These are phyloP conservation scores for Wallacemonas collosoma DNA, from an alignment of 208 protist species.

Conservation along the genomic window DNA sequence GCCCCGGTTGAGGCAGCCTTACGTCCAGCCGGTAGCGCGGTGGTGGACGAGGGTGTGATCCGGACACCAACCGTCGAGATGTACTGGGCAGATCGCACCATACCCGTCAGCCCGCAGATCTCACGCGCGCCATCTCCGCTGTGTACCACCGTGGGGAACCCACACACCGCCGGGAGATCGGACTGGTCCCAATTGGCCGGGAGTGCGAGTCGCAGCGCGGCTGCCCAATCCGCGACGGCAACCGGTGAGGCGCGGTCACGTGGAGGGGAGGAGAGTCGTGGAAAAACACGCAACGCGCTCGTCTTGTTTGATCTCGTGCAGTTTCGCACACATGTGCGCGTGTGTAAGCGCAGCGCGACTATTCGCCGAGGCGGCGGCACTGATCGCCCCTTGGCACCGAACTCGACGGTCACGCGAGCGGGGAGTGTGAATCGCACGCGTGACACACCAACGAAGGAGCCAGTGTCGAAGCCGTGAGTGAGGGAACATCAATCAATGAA, in stretches of 20 bases:
- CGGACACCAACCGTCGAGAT: conserved; percentile 67
- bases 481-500: conserved; percentile 3
- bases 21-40: conserved; percentile 23
- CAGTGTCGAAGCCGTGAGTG: background rate
- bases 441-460: background rate
- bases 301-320: conserved; percentile 79
- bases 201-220: background rate
- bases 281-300: conserved; percentile 18
- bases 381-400: background rate
- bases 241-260: conserved; percentile 6
- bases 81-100: conserved; percentile 38
- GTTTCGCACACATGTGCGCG: conserved; percentile 60
- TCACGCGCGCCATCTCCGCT: conserved; percentile 1
- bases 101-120: background rate
- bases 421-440: background rate
- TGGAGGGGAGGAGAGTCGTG: background rate
- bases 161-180: background rate
- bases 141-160: background rate
- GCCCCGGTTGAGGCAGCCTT: background rate
- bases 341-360: conserved; percentile 28
- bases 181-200: background rate
- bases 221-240: background rate
- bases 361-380: conserved; percentile 22
- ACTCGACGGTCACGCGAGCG: background rate
- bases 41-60: conserved; percentile 42